Base-by-base conservation (phyloP, 495 filamentous ascomycete genomes). In the Thozetella sp. region DNA sequence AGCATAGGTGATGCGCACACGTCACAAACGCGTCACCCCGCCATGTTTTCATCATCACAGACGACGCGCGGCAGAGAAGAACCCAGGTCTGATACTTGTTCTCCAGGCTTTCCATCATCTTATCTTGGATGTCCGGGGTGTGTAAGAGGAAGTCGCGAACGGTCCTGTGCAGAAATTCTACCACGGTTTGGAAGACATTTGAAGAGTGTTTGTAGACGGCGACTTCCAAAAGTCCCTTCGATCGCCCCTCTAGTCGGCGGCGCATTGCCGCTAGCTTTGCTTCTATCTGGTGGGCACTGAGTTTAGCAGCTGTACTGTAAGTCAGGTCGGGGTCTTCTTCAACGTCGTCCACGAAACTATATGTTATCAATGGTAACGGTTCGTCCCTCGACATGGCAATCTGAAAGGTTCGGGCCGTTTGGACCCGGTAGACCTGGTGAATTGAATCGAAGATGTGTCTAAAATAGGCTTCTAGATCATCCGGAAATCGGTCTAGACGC, bases 401-500 rank as follows among this genome's bases (percentile, higher is more conserved):
- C 3, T 19, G 9, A 9, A 48, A 19, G 6, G 9, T 13, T 10
- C n/a, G 3, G 43, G 43, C 43, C 43, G 20, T 48, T 19, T 48
- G 6, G 11, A 15, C 10, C 11, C 20, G 43, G n/a, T 48, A 48
- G n/a, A 48, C 3, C 3, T 20, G 4, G 4, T 11, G 9, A 20
- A 48, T n/a, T 4, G 43, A 48, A 10, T 11, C n/a, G n/a, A 48
- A n/a, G 9, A 48, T 11, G 43, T 48, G 43, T 11, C 9, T 11
- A 48, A 48, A 48, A 19, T 15, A 48, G 6, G 9, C 9, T 3
- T 19, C n/a, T 10, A 48, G 43, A 3, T 48, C 43, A n/a, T 10
- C 3, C 11, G 43, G 43, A 20, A 48, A 48, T 10, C 1, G 50
- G 0, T 55, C 40, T 2, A 67, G 59, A 20, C 63, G 65, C 27